Evolutionary conservation across 2,329 filamentous ascomycete species (phyloP).

Genomic region (Aureobasidium sp.): DNA sequence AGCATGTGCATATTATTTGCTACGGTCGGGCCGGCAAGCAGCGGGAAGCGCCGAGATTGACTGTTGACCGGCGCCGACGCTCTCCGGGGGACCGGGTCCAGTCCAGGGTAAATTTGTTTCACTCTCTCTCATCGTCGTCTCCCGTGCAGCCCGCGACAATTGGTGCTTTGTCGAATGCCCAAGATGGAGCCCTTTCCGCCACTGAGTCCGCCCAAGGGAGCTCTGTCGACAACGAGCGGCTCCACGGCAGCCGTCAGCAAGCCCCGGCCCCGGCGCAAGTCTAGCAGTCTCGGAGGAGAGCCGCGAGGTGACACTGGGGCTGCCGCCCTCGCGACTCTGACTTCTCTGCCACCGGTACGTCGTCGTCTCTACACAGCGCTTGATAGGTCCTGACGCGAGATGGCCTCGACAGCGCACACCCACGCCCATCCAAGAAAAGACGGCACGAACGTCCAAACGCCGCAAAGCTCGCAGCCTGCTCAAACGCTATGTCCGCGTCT

Average conservation of each 20-base stretch:
- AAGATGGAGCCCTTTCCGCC: conserved; percentile 17
- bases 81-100: not conserved
- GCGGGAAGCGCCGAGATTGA: conserved; percentile 7
- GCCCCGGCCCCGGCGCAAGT: conserved; percentile 35
- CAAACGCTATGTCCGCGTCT: conserved; percentile 40
- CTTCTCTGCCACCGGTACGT: not conserved
- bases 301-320: conserved; percentile 47
- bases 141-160: not conserved
- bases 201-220: conserved; percentile 1
- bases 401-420: conserved; percentile 17
- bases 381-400: conserved; percentile 11
- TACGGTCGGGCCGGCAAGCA: not conserved
- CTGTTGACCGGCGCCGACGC: conserved; percentile 3
- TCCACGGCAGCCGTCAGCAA: not conserved
- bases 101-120: not conserved
- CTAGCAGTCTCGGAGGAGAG: conserved; percentile 45
- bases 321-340: conserved; percentile 44
- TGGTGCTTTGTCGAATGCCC: not conserved
- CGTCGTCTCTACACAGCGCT: no score
- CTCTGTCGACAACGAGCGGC: not conserved
- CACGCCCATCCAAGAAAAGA: conserved; percentile 17
- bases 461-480: conserved; percentile 39
- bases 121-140: not conserved
- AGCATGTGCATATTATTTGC: conserved; percentile 13
- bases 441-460: conserved; percentile 38